phyloP scores from a whole-genome alignment of 768 basidiomycete species.

The Dioszegia hungarica region DNA sequence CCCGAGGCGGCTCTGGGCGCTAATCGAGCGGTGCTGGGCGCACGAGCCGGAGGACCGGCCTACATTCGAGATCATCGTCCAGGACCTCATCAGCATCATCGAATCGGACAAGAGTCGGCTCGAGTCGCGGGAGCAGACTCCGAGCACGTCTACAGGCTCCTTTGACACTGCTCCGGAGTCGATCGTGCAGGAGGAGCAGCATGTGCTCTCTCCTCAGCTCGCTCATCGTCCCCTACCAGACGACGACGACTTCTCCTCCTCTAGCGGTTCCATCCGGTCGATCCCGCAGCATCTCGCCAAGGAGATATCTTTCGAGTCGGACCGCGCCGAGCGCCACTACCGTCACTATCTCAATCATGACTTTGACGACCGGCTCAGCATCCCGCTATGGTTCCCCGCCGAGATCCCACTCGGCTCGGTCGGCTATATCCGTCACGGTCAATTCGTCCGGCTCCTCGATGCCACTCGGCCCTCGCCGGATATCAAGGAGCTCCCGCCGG shows the following conservation, averaged over 20 bases:
- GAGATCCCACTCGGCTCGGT: constrained; percentile 65
- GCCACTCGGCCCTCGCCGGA: constrained; percentile 56
- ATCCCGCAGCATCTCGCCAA: constrained; percentile 22
- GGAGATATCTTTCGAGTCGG: constrained; percentile 26
- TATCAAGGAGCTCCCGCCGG: constrained; percentile 40
- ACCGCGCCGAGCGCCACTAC: constrained; percentile 59
- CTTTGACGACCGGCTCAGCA: constrained; percentile 63
- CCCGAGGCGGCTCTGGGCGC: constrained; percentile 13
- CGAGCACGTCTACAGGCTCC: neutral
- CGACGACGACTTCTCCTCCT: constrained; percentile 21
- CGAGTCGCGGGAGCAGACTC: neutral
- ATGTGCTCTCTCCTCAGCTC: constrained; percentile 21
- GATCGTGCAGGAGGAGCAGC: constrained; percentile 1
- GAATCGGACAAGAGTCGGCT: neutral
- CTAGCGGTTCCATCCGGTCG: constrained; percentile 32
- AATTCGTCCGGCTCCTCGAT: constrained; percentile 69
- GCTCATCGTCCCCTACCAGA: constrained; percentile 10
- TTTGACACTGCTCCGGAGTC: constrained; percentile 7
- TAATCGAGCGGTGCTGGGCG: constrained; percentile 28
- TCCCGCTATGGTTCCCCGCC: constrained; percentile 69
- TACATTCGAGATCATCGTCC: constrained; percentile 16
- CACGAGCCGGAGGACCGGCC: constrained; percentile 24
- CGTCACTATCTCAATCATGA: constrained; percentile 62
- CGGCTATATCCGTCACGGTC: constrained; percentile 67
- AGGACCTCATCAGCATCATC: constrained; percentile 14